Base-by-base conservation (phyloP, 1,139 yeast species). In the Kodamaea suecica region DNA sequence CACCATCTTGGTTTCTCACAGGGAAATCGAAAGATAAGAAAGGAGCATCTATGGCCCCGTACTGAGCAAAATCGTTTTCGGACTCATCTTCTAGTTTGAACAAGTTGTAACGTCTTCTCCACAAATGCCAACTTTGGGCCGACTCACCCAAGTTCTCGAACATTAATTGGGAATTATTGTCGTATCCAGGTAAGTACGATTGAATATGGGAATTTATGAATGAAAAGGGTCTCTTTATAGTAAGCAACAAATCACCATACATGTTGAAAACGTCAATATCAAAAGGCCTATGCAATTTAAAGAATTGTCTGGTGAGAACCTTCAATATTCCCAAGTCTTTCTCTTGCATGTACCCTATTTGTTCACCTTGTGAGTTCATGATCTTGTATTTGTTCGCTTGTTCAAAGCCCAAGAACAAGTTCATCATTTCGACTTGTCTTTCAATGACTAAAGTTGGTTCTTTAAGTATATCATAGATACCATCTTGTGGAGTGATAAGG, bases 121-220 rank as follows among this genome's bases (percentile, higher is more conserved):
- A 88, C 34, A 83, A 65, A 62, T 90, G 97, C 97, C 97, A 92
- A 46, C 84, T 80, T 58, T 92, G 97, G 5, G 84, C 78, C 21
- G 87, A 76, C 53, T 90, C 97, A 1, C 97, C 97, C 23, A 90
- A 65, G 2, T 71, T 57, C 29, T 80, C 84, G 40, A 60, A 55
- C 45, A 70, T 64, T 7, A 61, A 48, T 26, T 58, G 47, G 32
- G 69, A 66, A 24, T 57, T 44, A 8, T 49, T 50, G 41, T 68
- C 72, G 30, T 56, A 57, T 1, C 76, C 73, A 0, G 95, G 95
- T 31, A 84, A 57, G 23, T 71, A 68, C 3, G 85, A 78, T 52
- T 83, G 83, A 47, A 92, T 85, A 51, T 83, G 94, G 1, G 96
- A 86, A 55, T 92, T 92, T 46, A 92, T 85, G 49, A 84, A 77